Conservation (phyloP, 169 alveolate species). For the Plasmodium cynomolgi region DNA sequence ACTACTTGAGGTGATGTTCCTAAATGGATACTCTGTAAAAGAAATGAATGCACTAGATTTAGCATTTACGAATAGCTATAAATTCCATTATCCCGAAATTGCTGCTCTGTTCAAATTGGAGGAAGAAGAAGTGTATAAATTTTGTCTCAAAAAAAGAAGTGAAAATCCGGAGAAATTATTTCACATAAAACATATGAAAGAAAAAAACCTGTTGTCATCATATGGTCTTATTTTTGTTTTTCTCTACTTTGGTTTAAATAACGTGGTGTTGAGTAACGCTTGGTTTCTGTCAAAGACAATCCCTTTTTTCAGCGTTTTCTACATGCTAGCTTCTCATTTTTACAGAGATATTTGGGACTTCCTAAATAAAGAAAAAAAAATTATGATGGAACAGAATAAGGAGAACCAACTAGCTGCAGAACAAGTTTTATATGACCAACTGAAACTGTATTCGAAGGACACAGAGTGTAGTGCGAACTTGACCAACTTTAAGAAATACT, state of each 20-base stretch:
- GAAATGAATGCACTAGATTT: slow-evolving; percentile 89
- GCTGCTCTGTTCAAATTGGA: slow-evolving; percentile 86
- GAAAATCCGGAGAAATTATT: slow-evolving; percentile 87
- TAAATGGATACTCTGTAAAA: slow-evolving; percentile 86
- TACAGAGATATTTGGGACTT: slow-evolving; percentile 77
- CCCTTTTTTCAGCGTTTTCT: slow-evolving; percentile 91
- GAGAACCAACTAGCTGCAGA: slow-evolving; percentile 87
- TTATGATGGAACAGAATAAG: slow-evolving; percentile 82
- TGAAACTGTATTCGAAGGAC: slow-evolving; percentile 79
- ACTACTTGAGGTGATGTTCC: slow-evolving; percentile 87
- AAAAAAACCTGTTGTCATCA: slow-evolving; percentile 84
- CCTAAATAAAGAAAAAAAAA: slow-evolving; percentile 84
- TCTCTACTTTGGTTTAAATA: slow-evolving; percentile 88
- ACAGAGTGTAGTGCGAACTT: slow-evolving; percentile 77
- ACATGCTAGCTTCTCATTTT: slow-evolving; percentile 90
- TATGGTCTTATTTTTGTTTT: slow-evolving; percentile 90
- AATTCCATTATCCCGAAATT: slow-evolving; percentile 90
- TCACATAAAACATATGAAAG: slow-evolving; percentile 85
- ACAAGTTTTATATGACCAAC: slow-evolving; percentile 84
- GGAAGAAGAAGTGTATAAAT: slow-evolving; percentile 90
- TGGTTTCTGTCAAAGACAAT: slow-evolving; percentile 91
- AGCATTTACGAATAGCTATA: slow-evolving; percentile 88
- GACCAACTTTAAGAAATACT: slow-evolving; percentile 65
- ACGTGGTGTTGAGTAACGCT: slow-evolving; percentile 89
- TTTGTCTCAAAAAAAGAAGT: slow-evolving; percentile 87